Percentiles rank a stretch among this genome's conserved stretches.
phyloP scores from a whole-genome alignment of 2,329 filamentous ascomycete species.

The Penicillium freii region DNA sequence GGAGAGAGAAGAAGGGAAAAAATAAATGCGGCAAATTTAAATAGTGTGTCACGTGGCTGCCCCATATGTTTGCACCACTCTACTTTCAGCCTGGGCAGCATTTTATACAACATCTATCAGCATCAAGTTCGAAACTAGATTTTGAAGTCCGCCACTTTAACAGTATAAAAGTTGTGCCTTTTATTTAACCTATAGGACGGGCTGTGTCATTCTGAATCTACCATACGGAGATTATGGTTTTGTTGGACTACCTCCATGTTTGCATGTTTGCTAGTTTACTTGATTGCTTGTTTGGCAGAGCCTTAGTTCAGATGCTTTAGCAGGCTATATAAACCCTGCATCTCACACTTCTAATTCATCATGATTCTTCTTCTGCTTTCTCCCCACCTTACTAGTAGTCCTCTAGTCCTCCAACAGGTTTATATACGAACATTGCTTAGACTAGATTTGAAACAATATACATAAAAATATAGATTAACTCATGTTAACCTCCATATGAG shows the following conservation, averaged over 20 bases:
- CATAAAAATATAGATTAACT: background rate
- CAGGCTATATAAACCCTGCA: too few species aligned
- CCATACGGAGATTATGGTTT: too few species aligned
- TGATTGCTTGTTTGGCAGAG: too few species aligned
- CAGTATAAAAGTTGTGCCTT: background rate
- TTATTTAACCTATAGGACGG: background rate
- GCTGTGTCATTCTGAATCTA: too few species aligned
- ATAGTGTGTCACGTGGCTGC: background rate
- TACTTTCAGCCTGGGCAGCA: background rate
- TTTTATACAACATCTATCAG: background rate
- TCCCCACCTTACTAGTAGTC: too few species aligned
- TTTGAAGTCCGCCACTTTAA: background rate
- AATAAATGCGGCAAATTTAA: conserved; percentile 1
- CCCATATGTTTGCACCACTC: background rate
- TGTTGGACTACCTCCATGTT: too few species aligned
- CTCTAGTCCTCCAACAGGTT: too few species aligned
- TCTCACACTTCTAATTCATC: too few species aligned
- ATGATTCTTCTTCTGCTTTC: too few species aligned
- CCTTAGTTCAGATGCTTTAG: too few species aligned
- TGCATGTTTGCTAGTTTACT: too few species aligned
- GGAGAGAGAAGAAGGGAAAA: background rate
- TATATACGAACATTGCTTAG: background rate
- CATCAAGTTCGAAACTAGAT: background rate
- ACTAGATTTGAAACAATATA: background rate
- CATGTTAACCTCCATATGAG: background rate